Evolutionary conservation across 495 filamentous ascomycete genomes (phyloP).

Genomic region (Hypoxylon cercidicola): DNA sequence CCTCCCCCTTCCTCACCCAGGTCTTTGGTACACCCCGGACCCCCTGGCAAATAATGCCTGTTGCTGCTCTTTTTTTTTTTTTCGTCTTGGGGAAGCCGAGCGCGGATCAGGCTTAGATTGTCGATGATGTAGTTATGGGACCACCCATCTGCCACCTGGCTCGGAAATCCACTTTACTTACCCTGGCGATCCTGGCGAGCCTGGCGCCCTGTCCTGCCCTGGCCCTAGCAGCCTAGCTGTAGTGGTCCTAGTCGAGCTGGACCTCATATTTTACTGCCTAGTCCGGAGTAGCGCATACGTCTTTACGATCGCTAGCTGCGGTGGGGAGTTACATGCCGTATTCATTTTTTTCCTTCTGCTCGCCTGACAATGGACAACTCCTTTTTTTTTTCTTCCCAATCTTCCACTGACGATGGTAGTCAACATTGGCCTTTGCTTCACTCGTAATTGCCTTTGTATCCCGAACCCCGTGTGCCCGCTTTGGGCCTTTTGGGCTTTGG

Average conservation of each 20-base stretch:
- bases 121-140: slow-evolving; percentile 48
- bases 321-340: not conserved
- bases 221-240: slow-evolving; percentile 40
- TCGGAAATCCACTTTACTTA: slow-evolving; percentile 34
- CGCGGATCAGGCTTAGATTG: slow-evolving; percentile 41
- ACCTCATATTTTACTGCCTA: slow-evolving; percentile 26
- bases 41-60: slow-evolving; percentile 37
- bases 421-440: slow-evolving; percentile 23
- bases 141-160: slow-evolving; percentile 44
- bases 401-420: slow-evolving; percentile 27
- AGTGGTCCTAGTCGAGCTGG: slow-evolving; percentile 38
- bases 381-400: slow-evolving; percentile 13
- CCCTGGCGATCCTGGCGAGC: slow-evolving; percentile 9
- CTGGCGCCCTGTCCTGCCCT: slow-evolving; percentile 39
- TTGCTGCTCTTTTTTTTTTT: slow-evolving; percentile 26
- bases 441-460: slow-evolving; percentile 11
- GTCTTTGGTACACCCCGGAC: slow-evolving; percentile 40
- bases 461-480: slow-evolving; percentile 22
- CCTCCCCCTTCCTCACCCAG: slow-evolving; percentile 31
- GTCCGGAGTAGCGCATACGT: slow-evolving; percentile 17
- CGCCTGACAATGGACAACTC: slow-evolving; percentile 19
- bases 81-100: slow-evolving; percentile 46
- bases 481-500: not conserved
- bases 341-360: slow-evolving; percentile 23
- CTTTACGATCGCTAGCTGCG: slow-evolving; percentile 5